Base-by-base conservation (phyloP, 73 alveolate genomes). In the Effrenium voratum region DNA sequence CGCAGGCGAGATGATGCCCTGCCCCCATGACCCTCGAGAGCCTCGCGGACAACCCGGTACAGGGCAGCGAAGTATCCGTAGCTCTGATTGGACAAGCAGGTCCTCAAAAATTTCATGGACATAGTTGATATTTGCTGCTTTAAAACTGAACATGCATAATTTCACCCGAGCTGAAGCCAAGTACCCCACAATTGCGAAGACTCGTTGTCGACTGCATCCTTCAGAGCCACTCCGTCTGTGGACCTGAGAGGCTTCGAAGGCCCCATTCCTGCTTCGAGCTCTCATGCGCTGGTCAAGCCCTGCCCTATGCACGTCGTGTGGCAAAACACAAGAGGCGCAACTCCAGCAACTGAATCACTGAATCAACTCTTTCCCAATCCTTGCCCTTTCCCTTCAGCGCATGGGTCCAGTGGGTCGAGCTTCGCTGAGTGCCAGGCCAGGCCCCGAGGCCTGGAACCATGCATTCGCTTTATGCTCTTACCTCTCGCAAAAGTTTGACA, bases 1-100 rank as follows among this genome's bases (percentile, higher is more conserved):
- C 63, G 30, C 41, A 43, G 55, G 32, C 6, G 85, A 19, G 36
- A 52, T 19, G 19, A 52, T 19, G 63, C 26, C 8, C 63, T 8
- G 26, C 63, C 8, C 40, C 32, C 55, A 15, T 0, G 43, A 79
- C 3, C 44, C 34, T n/a, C n/a, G 16, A 38, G 59, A 36, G 19
- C 96, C 96, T 90, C 96, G 32, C 76, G 5, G 41, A 90, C 96
- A 8, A 90, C 96, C 38, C 96, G 75, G 76, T 46, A 90, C 75
- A 66, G 34, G 45, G 96, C 96, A 19, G 96, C 96, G 55, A 90
- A 90, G 40, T 63, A 75, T 45, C 96, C 96, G 34, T 46, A 90
- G 87, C 86, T 45, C 49, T n/a, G 81, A 41, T 43, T 90, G 38
- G 96, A 49, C 50, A 59, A 79, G 19, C 96, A 90, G 5, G 55